phyloP scores from a whole-genome alignment of 228 moss, liverwort and hornwort genomes.

The Sphagnum fallax region DNA sequence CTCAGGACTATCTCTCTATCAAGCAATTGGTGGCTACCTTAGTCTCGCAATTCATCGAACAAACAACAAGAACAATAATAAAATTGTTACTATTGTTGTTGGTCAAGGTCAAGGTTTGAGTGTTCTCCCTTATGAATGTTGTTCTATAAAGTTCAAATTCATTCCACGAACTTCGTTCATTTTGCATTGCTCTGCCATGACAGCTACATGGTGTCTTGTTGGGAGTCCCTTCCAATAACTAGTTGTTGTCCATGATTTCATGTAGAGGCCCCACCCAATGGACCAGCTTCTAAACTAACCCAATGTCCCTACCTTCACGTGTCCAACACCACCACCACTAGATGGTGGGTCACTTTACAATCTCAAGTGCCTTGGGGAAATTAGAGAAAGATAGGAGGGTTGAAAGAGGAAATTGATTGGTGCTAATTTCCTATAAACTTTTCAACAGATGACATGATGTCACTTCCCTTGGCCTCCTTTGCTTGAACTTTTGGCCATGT shows the following conservation, averaged over 20 bases:
- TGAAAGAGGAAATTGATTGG: too few relatives aligned
- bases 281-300: constrained; percentile 87
- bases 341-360: constrained; percentile 46
- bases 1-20: constrained; percentile 78
- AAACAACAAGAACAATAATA: constrained; percentile 25
- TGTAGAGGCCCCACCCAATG: constrained; percentile 93
- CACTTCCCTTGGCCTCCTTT: too few relatives aligned
- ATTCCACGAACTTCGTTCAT: constrained; percentile 85
- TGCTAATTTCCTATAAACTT: too few relatives aligned
- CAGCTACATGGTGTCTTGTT: constrained; percentile 65
- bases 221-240: constrained; percentile 72
- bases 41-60: constrained; percentile 78
- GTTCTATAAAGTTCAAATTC: constrained; percentile 80
- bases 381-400: too few relatives aligned
- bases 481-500: too few relatives aligned
- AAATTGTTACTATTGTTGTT: constrained; percentile 37
- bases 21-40: constrained; percentile 80
- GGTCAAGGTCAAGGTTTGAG: constrained; percentile 25
- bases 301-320: constrained; percentile 57
- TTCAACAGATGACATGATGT: too few relatives aligned
- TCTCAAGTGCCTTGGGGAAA: too few relatives aligned
- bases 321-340: constrained; percentile 36
- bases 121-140: constrained; percentile 48
- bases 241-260: constrained; percentile 82
- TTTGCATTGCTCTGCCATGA: constrained; percentile 92